Conservation (phyloP, 768 basidiomycete species). For the Macrolepiota fuliginosa region DNA sequence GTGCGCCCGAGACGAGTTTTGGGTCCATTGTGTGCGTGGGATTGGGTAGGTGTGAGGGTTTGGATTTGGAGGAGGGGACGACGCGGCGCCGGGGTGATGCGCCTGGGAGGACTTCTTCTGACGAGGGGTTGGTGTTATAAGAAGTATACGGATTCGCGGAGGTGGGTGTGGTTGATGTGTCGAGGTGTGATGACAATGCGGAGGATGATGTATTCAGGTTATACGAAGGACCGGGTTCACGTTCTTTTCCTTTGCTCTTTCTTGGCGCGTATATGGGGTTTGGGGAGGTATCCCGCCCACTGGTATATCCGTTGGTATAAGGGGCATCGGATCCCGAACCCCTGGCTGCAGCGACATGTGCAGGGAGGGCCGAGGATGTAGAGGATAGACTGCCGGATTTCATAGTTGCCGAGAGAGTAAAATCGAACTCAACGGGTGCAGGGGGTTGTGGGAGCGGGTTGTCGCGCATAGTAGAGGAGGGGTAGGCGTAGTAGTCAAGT, state of each 20-base stretch:
- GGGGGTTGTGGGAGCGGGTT: slow-evolving; percentile 56
- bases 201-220: slow-evolving; percentile 4
- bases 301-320: slow-evolving; percentile 1
- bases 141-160: background rate
- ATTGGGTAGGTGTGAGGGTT: background rate
- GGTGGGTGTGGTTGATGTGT: background rate
- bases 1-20: slow-evolving; percentile 1
- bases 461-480: background rate
- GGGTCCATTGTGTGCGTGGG: background rate
- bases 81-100: slow-evolving; percentile 8
- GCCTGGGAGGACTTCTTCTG: slow-evolving; percentile 4
- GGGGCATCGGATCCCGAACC: background rate
- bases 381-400: background rate
- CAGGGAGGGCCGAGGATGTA: slow-evolving; percentile 4
- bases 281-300: background rate
- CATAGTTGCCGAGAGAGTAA: slow-evolving; percentile 34
- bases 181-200: background rate
- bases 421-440: slow-evolving; percentile 46
- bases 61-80: slow-evolving; percentile 5
- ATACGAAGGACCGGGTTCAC: slow-evolving; percentile 11
- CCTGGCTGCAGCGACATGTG: background rate
- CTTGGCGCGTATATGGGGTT: background rate
- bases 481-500: slow-evolving; percentile 4
- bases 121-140: background rate
- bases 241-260: slow-evolving; percentile 15